Evolutionary conservation across 2,329 filamentous ascomycete species (phyloP).

Genomic region (Cladophialophora psammophila): DNA sequence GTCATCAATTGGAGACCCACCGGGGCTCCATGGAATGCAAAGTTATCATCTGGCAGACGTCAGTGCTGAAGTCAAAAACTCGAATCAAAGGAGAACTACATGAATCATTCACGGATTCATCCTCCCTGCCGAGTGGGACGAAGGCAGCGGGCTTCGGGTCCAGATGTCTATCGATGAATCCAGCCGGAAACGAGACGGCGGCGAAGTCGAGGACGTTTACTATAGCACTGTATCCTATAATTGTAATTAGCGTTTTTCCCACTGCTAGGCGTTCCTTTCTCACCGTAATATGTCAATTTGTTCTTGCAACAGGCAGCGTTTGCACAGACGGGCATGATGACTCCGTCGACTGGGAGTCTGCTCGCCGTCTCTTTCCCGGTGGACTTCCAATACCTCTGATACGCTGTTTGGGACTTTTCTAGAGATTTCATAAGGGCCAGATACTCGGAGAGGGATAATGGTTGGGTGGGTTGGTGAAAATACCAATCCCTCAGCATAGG

Average conservation of each 20-base stretch:
- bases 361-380: constrained; percentile 47
- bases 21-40: constrained; percentile 54
- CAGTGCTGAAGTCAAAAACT: not conserved
- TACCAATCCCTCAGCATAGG: constrained; percentile 52
- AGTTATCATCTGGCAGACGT: constrained; percentile 50
- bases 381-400: constrained; percentile 38
- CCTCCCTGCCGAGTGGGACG: constrained; percentile 46
- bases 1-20: constrained; percentile 64
- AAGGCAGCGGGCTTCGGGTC: constrained; percentile 15
- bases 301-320: constrained; percentile 49
- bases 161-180: constrained; percentile 17
- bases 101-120: constrained; percentile 18
- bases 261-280: not conserved
- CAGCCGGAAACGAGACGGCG: constrained; percentile 56
- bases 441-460: constrained; percentile 24
- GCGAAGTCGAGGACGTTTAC: constrained; percentile 70
- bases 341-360: constrained; percentile 56
- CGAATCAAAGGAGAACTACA: constrained; percentile 13
- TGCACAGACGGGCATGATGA: constrained; percentile 67
- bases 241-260: constrained; percentile 12
- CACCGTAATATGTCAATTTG: constrained; percentile 31
- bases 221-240: constrained; percentile 64
- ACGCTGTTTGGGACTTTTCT: constrained; percentile 20
- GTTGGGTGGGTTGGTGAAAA: constrained; percentile 10
- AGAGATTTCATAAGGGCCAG: constrained; percentile 11